Evolutionary conservation across 2,329 filamentous ascomycete genomes (phyloP).

Genomic region (Tolypocladium album): DNA sequence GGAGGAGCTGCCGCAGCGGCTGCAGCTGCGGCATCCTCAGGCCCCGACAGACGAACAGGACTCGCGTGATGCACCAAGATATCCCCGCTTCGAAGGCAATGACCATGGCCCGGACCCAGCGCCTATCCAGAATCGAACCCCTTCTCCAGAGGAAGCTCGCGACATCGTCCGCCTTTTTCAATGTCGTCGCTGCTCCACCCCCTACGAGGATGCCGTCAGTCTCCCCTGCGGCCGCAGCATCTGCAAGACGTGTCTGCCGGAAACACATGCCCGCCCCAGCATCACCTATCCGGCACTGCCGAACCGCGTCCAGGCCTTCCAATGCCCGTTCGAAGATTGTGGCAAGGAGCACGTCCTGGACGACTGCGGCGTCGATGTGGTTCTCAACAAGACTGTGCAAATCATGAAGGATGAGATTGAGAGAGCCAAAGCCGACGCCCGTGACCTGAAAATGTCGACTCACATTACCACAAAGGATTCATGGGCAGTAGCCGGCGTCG

Average conservation of each 20-base stretch:
- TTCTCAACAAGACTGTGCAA: conserved; percentile 60
- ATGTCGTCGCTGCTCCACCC: conserved; percentile 62
- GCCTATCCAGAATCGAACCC: neutral
- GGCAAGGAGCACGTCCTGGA: conserved; percentile 60
- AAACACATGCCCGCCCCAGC: conserved; percentile 50
- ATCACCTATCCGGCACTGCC: conserved; percentile 68
- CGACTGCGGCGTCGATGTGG: conserved; percentile 70
- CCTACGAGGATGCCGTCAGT: conserved; percentile 58
- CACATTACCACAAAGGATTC: conserved; percentile 24
- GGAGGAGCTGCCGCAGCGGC: neutral
- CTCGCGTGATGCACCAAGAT: neutral
- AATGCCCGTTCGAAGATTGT: conserved; percentile 62
- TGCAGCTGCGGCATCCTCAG: neutral
- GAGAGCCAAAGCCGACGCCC: conserved; percentile 21
- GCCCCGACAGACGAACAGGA: neutral
- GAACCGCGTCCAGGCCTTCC: conserved; percentile 57
- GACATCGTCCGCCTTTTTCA: conserved; percentile 59
- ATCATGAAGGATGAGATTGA: conserved; percentile 44
- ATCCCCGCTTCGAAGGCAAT: neutral
- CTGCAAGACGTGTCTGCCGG: conserved; percentile 65
- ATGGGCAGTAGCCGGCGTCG: conserved; percentile 28
- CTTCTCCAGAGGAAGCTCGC: conserved; percentile 9
- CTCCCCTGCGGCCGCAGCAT: conserved; percentile 74
- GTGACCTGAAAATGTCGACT: conserved; percentile 18
- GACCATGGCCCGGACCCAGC: neutral